These are phyloP conservation scores for Gracilaria domingensis DNA, from an alignment of 23 red algal species.

Conservation along the genomic window DNA sequence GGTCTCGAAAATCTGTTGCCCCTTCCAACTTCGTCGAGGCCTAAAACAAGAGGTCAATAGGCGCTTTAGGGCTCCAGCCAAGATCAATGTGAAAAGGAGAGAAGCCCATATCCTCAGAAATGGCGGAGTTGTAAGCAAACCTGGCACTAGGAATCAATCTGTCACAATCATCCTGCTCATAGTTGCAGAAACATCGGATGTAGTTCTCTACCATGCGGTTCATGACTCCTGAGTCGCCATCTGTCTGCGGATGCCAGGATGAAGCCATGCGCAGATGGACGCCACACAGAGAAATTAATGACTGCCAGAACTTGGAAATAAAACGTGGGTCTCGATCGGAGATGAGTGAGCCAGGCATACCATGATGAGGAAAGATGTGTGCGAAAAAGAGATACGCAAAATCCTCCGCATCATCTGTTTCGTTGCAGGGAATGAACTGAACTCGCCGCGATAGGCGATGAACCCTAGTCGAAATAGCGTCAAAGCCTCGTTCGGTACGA, in stretches of 20 bases:
- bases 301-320: slow-evolving; percentile 29
- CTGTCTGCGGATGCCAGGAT: background rate
- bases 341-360: background rate
- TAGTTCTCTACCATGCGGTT: slow-evolving; percentile 52
- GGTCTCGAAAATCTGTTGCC: no score
- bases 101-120: slow-evolving; percentile 5
- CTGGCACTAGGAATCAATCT: background rate
- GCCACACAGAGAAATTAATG: slow-evolving; percentile 19
- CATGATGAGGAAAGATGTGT: background rate
- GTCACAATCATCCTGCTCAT: slow-evolving; percentile 42
- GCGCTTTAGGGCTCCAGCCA: background rate
- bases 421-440: slow-evolving; percentile 11
- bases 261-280: slow-evolving; percentile 1
- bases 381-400: background rate
- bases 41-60: background rate
- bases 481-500: background rate
- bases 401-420: background rate
- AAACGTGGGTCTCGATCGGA: slow-evolving; percentile 2
- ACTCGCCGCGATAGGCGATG: slow-evolving; percentile 15
- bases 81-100: slow-evolving; percentile 32
- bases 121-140: slow-evolving; percentile 19
- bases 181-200: slow-evolving; percentile 3
- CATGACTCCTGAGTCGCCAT: background rate
- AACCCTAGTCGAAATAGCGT: slow-evolving; percentile 39
- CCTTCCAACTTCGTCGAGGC: no score